A percentile compares a stretch with the other conserved stretches of the same genome.
These are phyloP conservation scores for Penicillium paneum DNA, from an alignment of 2,329 filamentous ascomycete genomes.

Conservation along the genomic window DNA sequence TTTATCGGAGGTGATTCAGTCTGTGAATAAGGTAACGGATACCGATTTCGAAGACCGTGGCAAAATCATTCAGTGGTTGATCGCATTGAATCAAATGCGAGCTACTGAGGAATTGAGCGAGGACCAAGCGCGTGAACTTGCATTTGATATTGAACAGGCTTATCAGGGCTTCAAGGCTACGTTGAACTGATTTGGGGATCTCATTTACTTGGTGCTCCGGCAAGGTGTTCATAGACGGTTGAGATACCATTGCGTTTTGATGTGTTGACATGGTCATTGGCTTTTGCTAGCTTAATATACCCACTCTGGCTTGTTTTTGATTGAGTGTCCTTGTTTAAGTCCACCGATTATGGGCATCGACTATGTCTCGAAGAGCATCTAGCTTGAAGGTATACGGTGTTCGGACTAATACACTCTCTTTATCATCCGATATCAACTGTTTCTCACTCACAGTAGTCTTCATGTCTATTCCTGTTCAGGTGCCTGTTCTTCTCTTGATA, in stretches of 20 bases:
- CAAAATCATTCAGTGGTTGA: constrained; percentile 98
- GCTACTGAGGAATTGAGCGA: constrained; percentile 86
- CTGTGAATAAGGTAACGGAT: constrained; percentile 94
- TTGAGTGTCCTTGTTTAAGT: neutral
- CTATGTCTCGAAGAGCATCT: neutral
- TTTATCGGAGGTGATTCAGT: constrained; percentile 92
- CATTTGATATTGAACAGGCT: constrained; percentile 89
- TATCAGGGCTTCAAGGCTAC: constrained; percentile 91
- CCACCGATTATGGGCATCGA: neutral
- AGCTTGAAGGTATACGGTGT: neutral
- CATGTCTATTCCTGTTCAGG: neutral
- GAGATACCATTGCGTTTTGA: constrained; percentile 4
- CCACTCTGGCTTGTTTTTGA: neutral
- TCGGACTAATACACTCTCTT: neutral
- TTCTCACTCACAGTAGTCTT: neutral
- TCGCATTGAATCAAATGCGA: constrained; percentile 95
- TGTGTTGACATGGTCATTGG: neutral
- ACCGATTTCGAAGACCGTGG: constrained; percentile 90
- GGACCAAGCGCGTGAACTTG: constrained; percentile 81
- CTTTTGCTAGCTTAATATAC: neutral
- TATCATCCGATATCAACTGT: neutral
- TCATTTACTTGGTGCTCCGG: constrained; percentile 1
- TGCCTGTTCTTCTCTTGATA: neutral
- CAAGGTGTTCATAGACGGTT: constrained; percentile 18
- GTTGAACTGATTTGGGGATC: constrained; percentile 51